phyloP scores from a whole-genome alignment of 768 basidiomycete genomes.

The Suillus tomentosus region DNA sequence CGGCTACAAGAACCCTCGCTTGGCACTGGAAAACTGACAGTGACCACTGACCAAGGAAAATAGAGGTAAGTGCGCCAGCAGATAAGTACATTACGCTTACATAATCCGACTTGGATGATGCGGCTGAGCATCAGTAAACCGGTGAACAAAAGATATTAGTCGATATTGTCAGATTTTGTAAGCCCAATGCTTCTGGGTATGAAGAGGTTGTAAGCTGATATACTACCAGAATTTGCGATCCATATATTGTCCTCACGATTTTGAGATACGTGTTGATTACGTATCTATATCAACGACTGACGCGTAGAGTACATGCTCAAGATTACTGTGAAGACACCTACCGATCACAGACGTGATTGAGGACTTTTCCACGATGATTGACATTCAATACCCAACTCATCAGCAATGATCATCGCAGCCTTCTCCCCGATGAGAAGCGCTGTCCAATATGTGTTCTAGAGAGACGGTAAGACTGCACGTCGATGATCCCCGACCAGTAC shows the following conservation, averaged over 20 bases:
- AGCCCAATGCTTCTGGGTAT: too few relatives aligned
- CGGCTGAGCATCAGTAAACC: too few relatives aligned
- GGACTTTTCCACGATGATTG: not conserved
- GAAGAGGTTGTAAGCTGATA: too few relatives aligned
- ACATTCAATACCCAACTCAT: constrained; percentile 41
- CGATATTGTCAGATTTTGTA: too few relatives aligned
- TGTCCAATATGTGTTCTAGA: constrained; percentile 41
- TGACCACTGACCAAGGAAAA: too few relatives aligned
- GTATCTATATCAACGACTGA: not conserved
- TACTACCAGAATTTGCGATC: not conserved
- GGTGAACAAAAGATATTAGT: too few relatives aligned
- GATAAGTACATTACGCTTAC: too few relatives aligned
- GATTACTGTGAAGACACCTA: not conserved
- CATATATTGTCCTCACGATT: not conserved
- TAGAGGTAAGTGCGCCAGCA: too few relatives aligned
- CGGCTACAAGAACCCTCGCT: too few relatives aligned
- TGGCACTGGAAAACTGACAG: too few relatives aligned
- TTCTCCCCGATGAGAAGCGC: constrained; percentile 53
- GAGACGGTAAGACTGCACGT: not conserved
- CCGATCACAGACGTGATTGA: not conserved
- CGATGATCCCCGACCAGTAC: not conserved
- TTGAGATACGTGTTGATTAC: not conserved
- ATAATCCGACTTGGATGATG: too few relatives aligned
- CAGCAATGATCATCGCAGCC: constrained; percentile 55
- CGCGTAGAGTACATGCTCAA: not conserved